Conservation (phyloP, 1,139 yeast genomes). For the Debaryomyces sp. region DNA sequence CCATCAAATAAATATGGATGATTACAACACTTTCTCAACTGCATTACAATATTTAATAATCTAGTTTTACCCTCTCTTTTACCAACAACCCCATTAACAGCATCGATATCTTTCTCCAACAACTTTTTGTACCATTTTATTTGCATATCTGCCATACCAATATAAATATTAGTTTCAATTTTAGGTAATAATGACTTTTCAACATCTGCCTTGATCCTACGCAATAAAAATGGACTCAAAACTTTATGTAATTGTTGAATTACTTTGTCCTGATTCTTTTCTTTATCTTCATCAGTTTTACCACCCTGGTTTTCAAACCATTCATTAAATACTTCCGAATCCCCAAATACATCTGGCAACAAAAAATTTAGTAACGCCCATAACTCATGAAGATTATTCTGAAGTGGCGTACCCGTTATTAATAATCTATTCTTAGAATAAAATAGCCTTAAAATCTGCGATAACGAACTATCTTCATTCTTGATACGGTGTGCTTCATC, state of each 20-base stretch:
- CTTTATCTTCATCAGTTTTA: slow-evolving; percentile 31
- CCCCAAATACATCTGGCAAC: slow-evolving; percentile 93
- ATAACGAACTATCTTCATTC: slow-evolving; percentile 86
- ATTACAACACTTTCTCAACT: slow-evolving; percentile 91
- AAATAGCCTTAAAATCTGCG: slow-evolving; percentile 86
- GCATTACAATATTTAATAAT: slow-evolving; percentile 92
- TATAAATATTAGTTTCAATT: slow-evolving; percentile 84
- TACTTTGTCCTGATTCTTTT: slow-evolving; percentile 68
- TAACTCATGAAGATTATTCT: slow-evolving; percentile 89
- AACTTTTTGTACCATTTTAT: slow-evolving; percentile 85
- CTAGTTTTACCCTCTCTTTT: slow-evolving; percentile 90
- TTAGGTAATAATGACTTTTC: slow-evolving; percentile 90
- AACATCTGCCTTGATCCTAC: slow-evolving; percentile 92
- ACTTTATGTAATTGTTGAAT: slow-evolving; percentile 86
- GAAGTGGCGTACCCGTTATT: slow-evolving; percentile 96
- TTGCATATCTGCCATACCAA: slow-evolving; percentile 96
- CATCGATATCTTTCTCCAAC: slow-evolving; percentile 91
- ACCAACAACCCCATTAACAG: slow-evolving; percentile 91
- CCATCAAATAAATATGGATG: slow-evolving; percentile 97
- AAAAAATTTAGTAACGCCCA: slow-evolving; percentile 94
- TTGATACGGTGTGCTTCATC: slow-evolving; percentile 98
- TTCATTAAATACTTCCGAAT: slow-evolving; percentile 83
- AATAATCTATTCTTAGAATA: slow-evolving; percentile 81
- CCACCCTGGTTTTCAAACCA: slow-evolving; percentile 65
- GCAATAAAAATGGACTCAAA: slow-evolving; percentile 80